Base-by-base conservation (phyloP, 2,329 filamentous ascomycete genomes). In the Metarhizium guizhouense region DNA sequence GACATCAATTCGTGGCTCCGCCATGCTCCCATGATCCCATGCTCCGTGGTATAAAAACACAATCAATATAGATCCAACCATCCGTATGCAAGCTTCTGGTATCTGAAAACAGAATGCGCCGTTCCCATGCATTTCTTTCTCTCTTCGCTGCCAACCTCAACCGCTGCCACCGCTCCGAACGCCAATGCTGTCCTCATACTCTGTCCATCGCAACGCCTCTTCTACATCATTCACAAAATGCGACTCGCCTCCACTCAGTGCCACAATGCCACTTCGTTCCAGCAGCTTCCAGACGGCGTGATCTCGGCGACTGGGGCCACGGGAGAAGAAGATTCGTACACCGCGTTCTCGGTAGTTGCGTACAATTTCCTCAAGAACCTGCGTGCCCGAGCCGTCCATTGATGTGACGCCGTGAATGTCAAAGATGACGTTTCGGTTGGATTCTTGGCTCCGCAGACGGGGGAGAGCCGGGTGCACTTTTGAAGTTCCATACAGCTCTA, bases 321-420 rank as follows among this genome's bases (percentile, higher is more conserved):
- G 73, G 32, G 80, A 83, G 67, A 93, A 93, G 67, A 88, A 92
- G 8, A 94, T 87, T 2, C 83, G 75, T 1, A 93, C 90, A 1
- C 87, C 88, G 4, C 86, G 78, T 38, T 87, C 80, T n/a, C 85
- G 77, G 68, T 97, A 97, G 34, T 77, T 80, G 51, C 84, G 76
- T 16, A 99, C 90, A 62, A 97, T 97, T 71, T 97, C 94, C 50
- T 83, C 81, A 3, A 99, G 76, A 0, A 97, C 93, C 72, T 97
- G 94, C 0, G 90, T 88, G 1, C 93, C 94, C 0, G 91, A 95
- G 6, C 91, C 94, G 67, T 99, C 94, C 64, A 99, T 85, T 32
- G 87, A 88, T 0, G 92, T 96, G 3, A 99, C 94, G n/a, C 94
- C 94, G 63, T 97, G 93, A 7, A 97, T 91, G 68, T 99, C 94